phyloP scores from a whole-genome alignment of 768 basidiomycete genomes.

The Boletus edulis region DNA sequence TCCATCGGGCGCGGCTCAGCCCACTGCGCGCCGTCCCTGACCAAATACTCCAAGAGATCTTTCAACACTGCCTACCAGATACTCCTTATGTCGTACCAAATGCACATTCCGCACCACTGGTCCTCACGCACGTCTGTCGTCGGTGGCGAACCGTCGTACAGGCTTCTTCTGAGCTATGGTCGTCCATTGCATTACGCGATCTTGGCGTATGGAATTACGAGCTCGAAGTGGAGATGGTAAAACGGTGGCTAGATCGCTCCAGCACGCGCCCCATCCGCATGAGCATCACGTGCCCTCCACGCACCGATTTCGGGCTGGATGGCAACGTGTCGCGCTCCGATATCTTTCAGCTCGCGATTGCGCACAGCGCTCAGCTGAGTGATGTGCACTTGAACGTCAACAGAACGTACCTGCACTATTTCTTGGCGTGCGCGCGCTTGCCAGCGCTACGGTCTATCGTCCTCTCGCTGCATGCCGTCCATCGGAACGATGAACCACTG shows the following conservation, averaged over 20 bases:
- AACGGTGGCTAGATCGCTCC: conserved; percentile 21
- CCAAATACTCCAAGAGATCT: conserved; percentile 33
- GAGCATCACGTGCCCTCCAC: conserved; percentile 17
- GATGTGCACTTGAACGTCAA: conserved; percentile 19
- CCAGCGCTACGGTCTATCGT: conserved; percentile 13
- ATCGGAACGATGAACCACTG: conserved; percentile 1
- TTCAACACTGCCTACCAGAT: conserved; percentile 25
- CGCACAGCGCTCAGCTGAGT: conserved; percentile 20
- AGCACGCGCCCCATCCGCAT: conserved; percentile 23
- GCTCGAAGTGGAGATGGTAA: conserved; percentile 24
- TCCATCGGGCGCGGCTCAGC: conserved; percentile 29
- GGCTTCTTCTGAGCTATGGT: conserved; percentile 33
- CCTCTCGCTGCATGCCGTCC: conserved; percentile 13
- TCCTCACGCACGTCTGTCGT: conserved; percentile 33
- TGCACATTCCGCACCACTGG: conserved; percentile 25
- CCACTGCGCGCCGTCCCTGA: conserved; percentile 28
- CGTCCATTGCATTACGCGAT: conserved; percentile 27
- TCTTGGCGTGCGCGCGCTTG: conserved; percentile 13
- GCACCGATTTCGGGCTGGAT: conserved; percentile 16
- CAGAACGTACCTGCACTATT: conserved; percentile 17
- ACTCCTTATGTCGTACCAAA: conserved; percentile 22
- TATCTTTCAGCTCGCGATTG: conserved; percentile 18
- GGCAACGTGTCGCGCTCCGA: conserved; percentile 8
- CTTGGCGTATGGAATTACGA: conserved; percentile 30
- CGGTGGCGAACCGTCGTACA: conserved; percentile 30